These are phyloP conservation scores for Salvia splendens DNA, from an alignment of 257 asterid species.

Conservation along the genomic window DNA sequence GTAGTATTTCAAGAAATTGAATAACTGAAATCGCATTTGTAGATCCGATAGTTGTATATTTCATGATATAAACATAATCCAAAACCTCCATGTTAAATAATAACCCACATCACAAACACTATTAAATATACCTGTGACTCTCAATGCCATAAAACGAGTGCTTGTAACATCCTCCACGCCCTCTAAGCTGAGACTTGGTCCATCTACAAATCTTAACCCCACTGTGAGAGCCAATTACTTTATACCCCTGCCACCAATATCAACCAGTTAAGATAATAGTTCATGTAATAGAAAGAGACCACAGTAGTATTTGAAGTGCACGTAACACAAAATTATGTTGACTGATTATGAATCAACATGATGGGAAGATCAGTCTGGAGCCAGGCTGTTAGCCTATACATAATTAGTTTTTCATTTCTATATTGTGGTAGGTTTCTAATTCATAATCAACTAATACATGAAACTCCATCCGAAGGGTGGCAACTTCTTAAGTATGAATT, in stretches of 20 bases:
- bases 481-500: background rate
- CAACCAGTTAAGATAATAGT: constrained; percentile 26
- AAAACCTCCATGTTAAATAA: constrained; percentile 15
- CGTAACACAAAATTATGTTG: background rate
- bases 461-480: background rate
- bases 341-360: background rate
- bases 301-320: constrained; percentile 3
- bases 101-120: constrained; percentile 30
- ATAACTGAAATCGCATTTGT: background rate
- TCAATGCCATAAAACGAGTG: constrained; percentile 97
- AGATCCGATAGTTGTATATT: background rate
- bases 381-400: constrained; percentile 13
- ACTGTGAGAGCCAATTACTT: constrained; percentile 93
- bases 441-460: background rate
- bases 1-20: background rate
- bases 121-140: constrained; percentile 73
- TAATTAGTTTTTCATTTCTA: constrained; percentile 7
- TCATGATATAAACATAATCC: constrained; percentile 20
- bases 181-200: constrained; percentile 98
- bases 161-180: constrained; percentile 98
- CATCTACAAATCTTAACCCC: constrained; percentile 98
- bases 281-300: constrained; percentile 15
- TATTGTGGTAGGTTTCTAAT: background rate
- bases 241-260: constrained; percentile 72
- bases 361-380: constrained; percentile 1